Percentiles rank a stretch among this genome's conserved stretches.
Evolutionary conservation across 2,329 filamentous ascomycete species (phyloP).

Genomic region (Septoria linicola): DNA sequence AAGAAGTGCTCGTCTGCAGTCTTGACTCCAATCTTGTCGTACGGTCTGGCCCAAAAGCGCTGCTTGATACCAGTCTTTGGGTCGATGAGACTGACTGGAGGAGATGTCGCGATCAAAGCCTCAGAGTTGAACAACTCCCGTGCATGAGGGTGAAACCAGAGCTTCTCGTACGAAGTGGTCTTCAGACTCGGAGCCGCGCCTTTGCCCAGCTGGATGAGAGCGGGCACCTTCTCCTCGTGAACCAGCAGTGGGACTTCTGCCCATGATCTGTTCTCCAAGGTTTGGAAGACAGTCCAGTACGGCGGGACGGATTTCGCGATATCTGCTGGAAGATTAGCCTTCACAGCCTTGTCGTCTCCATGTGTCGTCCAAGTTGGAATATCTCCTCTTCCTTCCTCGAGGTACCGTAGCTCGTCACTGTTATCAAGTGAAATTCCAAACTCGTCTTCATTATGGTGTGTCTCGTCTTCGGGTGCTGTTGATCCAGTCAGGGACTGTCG

Average conservation of each 20-base stretch:
- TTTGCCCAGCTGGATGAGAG: conserved; percentile 10
- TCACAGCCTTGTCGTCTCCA: neutral
- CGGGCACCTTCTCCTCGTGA: conserved; percentile 14
- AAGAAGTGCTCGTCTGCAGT: conserved; percentile 6
- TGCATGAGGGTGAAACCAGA: conserved; percentile 23
- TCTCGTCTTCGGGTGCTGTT: neutral
- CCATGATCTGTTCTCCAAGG: conserved; percentile 11
- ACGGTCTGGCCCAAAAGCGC: conserved; percentile 14
- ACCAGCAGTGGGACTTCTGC: conserved; percentile 15
- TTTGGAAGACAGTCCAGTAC: conserved; percentile 17
- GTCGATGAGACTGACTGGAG: conserved; percentile 8
- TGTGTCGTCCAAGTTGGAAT: neutral
- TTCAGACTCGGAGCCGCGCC: neutral
- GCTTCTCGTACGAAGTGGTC: conserved; percentile 7
- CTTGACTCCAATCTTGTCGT: conserved; percentile 13
- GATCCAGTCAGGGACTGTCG: neutral
- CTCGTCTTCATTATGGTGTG: neutral
- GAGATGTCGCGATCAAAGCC: conserved; percentile 2
- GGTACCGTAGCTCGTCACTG: conserved; percentile 7
- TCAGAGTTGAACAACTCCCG: conserved; percentile 17
- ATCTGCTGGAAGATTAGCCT: conserved; percentile 12
- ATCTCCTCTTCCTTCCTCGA: neutral
- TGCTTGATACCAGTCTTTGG: neutral
- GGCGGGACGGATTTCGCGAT: conserved; percentile 17
- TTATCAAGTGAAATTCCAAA: conserved; percentile 16